Evolutionary conservation across 768 basidiomycete genomes (phyloP).

Genomic region (Lactifluus subvellereus): DNA sequence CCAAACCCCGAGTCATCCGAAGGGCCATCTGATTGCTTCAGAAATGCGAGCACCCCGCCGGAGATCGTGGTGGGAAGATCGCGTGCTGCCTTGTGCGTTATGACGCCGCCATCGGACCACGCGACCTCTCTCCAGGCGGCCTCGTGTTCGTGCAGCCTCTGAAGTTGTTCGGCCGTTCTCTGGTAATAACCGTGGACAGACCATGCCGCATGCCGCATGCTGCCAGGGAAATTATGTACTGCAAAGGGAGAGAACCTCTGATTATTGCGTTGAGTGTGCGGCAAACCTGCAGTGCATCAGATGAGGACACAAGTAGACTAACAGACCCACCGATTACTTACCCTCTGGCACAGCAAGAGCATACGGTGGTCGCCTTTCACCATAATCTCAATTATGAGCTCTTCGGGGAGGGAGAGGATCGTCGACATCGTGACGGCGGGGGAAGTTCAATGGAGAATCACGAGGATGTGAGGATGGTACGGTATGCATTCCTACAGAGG

Average conservation of each 20-base stretch:
- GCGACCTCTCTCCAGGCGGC: slow-evolving; percentile 16
- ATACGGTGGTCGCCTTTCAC: slow-evolving; percentile 6
- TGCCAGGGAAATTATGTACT: slow-evolving; percentile 11
- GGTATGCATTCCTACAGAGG: slow-evolving; percentile 3
- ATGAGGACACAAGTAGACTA: not conserved
- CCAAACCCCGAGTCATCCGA: not conserved
- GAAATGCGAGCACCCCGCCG: slow-evolving; percentile 18
- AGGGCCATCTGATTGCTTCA: not conserved
- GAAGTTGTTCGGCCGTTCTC: slow-evolving; percentile 7
- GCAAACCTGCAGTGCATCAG: not conserved
- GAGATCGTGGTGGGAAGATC: slow-evolving; percentile 14
- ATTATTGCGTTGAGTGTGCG: slow-evolving; percentile 11
- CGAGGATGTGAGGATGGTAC: not conserved
- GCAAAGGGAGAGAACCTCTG: slow-evolving; percentile 8
- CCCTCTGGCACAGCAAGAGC: slow-evolving; percentile 9
- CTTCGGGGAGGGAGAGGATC: slow-evolving; percentile 14
- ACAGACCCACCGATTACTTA: not conserved
- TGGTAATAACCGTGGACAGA: not conserved
- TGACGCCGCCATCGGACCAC: slow-evolving; percentile 12
- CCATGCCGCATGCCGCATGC: slow-evolving; percentile 17
- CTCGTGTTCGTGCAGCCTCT: slow-evolving; percentile 11
- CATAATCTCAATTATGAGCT: slow-evolving; percentile 16
- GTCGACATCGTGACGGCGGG: slow-evolving; percentile 3
- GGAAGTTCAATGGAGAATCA: not conserved
- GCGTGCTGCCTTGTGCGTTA: not conserved